Evolutionary conservation across 345 rosid species (phyloP), one percentile per base, ranked within the genome.

Genomic region (Hypericum perforatum): DNA sequence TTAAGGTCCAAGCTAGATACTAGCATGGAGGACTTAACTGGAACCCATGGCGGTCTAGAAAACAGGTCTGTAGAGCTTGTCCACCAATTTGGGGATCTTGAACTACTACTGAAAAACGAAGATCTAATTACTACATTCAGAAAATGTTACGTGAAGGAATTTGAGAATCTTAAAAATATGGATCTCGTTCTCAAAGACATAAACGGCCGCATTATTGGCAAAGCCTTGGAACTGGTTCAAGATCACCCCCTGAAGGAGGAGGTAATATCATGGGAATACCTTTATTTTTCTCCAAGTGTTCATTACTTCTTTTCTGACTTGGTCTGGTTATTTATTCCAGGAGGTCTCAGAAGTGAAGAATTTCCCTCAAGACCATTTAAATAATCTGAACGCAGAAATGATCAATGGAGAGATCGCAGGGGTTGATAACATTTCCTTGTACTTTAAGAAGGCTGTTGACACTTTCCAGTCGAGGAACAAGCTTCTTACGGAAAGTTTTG

Each of bases 11-110:
- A 79, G 72, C 67, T 87, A 69, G 75, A 71, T 58, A 73, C 81
- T 52, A 81, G 89, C 77, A 75, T 79, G 79, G 89, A 82, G 61
- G 96, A 86, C 72, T 68, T 85, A 72, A 72, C 82, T 55, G 87
- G 84, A 73, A 69, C 72, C 49, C 85, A 56, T 57, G 86, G 82
- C 58, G 79, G 65, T 70, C 54, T 77, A 11, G 75, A 79, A 32
- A 79, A 65, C 61, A 81, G 68, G 56, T 74, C 78, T 22, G 45
- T 72, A 46, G 95, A 91, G 75, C 63, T 85, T 56, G 59, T 67
- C 39, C 61, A 63, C 63, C 70, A 70, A 58, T 64, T 85, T 56
- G 65, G 70, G 54, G 59, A 78, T 71, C 77, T 87, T 59, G 82
- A 81, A 56, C 54, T 66, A 70, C 64, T 71, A 48, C 41, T 78